Percentiles rank a stretch among this genome's conserved stretches.
Conservation (phyloP, 2,329 filamentous ascomycete species). For the Beauveria sp. region DNA sequence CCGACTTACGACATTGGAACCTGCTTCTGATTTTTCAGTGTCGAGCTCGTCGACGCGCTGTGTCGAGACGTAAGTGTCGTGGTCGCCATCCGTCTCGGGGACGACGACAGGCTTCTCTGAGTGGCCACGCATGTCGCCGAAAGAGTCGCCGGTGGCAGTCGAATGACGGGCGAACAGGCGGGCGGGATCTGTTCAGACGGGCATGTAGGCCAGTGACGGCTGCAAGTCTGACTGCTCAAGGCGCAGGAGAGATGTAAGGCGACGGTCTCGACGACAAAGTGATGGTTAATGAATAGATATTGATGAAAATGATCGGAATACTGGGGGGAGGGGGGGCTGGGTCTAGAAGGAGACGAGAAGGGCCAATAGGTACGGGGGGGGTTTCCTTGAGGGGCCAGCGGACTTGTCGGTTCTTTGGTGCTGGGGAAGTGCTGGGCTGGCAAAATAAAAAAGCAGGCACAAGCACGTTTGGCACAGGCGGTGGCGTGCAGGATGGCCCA, state of each 20-base stretch:
- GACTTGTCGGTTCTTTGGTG: not conserved
- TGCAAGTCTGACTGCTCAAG: not conserved
- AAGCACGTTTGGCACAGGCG: not conserved
- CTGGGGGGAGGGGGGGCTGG: not conserved
- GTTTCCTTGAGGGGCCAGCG: not conserved
- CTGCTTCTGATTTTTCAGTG: constrained; percentile 9
- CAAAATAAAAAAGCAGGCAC: not conserved
- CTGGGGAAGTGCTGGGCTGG: not conserved
- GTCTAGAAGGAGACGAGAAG: constrained; percentile 1
- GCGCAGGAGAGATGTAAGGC: not conserved
- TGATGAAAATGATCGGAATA: not conserved
- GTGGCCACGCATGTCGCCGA: constrained; percentile 4
- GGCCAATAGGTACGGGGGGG: not conserved
- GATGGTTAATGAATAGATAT: not conserved
- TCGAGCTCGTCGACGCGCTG: constrained; percentile 3
- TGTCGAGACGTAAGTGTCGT: not conserved
- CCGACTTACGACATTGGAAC: constrained; percentile 4
- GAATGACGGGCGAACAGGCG: constrained; percentile 1
- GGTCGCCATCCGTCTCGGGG: not conserved
- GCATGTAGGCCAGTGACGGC: constrained; percentile 3
- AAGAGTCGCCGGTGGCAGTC: constrained; percentile 2
- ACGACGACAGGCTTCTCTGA: constrained; percentile 8
- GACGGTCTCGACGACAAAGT: not conserved
- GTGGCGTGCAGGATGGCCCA: not conserved
- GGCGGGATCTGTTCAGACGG: not conserved